Conservation (phyloP, 2,329 filamentous ascomycete species). For the Curvularia hawaiiensis region DNA sequence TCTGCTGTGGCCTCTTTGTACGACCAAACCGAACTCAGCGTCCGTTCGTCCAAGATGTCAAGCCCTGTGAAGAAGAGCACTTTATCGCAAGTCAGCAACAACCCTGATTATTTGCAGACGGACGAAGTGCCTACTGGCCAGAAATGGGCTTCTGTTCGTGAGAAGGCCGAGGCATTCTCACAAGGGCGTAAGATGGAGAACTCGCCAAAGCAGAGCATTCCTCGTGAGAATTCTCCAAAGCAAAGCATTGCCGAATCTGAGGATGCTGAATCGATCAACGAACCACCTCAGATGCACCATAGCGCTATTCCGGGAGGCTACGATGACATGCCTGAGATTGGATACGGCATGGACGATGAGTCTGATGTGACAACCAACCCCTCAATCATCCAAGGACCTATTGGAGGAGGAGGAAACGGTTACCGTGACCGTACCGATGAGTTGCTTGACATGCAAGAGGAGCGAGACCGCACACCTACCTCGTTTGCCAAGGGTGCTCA, state of each 20-base stretch:
- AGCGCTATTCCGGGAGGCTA: constrained; percentile 69
- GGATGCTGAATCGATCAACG: constrained; percentile 23
- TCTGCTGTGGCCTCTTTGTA: constrained; percentile 90
- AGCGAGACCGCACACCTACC: constrained; percentile 38
- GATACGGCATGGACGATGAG: constrained; percentile 63
- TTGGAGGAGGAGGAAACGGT: constrained; percentile 61
- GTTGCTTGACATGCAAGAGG: constrained; percentile 42
- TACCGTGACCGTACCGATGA: constrained; percentile 52
- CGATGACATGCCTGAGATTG: constrained; percentile 77
- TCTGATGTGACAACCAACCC: constrained; percentile 82
- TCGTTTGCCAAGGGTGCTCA: constrained; percentile 48
- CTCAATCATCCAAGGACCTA: constrained; percentile 77
- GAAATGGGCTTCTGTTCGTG: constrained; percentile 48
- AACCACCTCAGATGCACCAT: constrained; percentile 65
- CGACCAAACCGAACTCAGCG: constrained; percentile 76
- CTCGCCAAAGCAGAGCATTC: constrained; percentile 62
- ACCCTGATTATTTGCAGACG: constrained; percentile 25
- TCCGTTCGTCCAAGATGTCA: constrained; percentile 42
- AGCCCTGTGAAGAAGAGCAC: constrained; percentile 32
- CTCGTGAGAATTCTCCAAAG: constrained; percentile 56
- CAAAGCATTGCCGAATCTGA: constrained; percentile 60
- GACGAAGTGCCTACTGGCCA: constrained; percentile 38
- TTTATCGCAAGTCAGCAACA: constrained; percentile 34
- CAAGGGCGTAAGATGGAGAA: constrained; percentile 42
- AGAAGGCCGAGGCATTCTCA: constrained; percentile 48